phyloP scores from a whole-genome alignment of 2,329 filamentous ascomycete genomes.

The Aspergillus pseudotamarii region DNA sequence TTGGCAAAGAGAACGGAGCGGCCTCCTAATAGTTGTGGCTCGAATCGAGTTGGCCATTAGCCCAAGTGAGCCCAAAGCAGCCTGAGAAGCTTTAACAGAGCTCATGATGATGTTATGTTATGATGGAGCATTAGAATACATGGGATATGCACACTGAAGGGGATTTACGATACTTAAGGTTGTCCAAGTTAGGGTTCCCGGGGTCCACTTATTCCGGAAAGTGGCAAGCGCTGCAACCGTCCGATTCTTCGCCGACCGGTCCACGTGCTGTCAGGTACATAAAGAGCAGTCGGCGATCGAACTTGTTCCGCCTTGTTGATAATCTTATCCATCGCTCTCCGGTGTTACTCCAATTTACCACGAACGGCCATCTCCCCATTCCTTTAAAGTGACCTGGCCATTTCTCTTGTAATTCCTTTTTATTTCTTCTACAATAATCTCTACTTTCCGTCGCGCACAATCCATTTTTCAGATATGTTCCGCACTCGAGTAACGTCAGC shows the following conservation, averaged over 20 bases:
- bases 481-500: slow-evolving; percentile 26
- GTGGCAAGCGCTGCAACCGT: neutral
- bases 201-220: neutral
- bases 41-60: neutral
- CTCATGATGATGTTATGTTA: neutral
- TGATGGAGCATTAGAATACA: neutral
- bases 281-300: slow-evolving; percentile 4
- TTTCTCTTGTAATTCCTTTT: neutral
- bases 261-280: neutral
- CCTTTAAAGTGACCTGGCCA: neutral
- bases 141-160: too few species aligned
- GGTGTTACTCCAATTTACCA: neutral
- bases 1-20: neutral
- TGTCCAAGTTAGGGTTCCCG: neutral
- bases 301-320: neutral
- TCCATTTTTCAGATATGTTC: slow-evolving; percentile 25
- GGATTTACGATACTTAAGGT: neutral
- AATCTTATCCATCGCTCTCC: neutral
- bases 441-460: neutral
- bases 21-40: neutral
- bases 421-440: neutral
- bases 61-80: neutral
- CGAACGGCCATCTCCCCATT: neutral
- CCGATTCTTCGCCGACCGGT: slow-evolving; percentile 3
- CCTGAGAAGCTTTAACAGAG: neutral